phyloP scores from a whole-genome alignment of 2,329 filamentous ascomycete genomes.

The Pestalotiopsis sp. region DNA sequence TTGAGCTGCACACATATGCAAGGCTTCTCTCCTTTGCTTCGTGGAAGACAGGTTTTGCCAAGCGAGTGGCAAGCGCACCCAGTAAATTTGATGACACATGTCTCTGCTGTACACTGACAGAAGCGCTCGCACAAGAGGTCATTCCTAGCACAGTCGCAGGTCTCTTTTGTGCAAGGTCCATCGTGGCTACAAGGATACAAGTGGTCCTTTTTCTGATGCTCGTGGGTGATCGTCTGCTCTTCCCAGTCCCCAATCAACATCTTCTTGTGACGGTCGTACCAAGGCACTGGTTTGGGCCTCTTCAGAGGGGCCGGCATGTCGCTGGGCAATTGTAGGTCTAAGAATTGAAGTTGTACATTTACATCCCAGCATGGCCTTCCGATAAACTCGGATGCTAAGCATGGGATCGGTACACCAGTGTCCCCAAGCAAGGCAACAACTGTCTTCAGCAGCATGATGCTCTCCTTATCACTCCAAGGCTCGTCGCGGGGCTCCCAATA shows the following conservation, averaged over 20 bases:
- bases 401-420: slow-evolving; percentile 48
- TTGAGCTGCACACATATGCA: slow-evolving; percentile 75
- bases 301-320: slow-evolving; percentile 26
- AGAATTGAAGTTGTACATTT: slow-evolving; percentile 43
- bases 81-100: slow-evolving; percentile 65
- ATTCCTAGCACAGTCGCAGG: slow-evolving; percentile 65
- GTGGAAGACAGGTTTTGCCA: slow-evolving; percentile 61
- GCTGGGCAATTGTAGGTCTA: slow-evolving; percentile 37
- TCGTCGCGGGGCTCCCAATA: slow-evolving; percentile 34
- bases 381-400: slow-evolving; percentile 51
- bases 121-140: slow-evolving; percentile 73
- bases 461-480: slow-evolving; percentile 53
- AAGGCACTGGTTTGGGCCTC: slow-evolving; percentile 48
- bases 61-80: slow-evolving; percentile 65
- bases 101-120: slow-evolving; percentile 64
- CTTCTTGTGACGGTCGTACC: slow-evolving; percentile 62
- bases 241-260: slow-evolving; percentile 57
- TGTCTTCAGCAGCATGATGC: slow-evolving; percentile 45
- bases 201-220: slow-evolving; percentile 58
- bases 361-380: slow-evolving; percentile 57
- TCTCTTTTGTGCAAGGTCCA: slow-evolving; percentile 62
- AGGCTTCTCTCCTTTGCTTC: slow-evolving; percentile 54
- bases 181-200: slow-evolving; percentile 71
- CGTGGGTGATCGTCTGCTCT: slow-evolving; percentile 55
- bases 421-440: slow-evolving; percentile 46